Percentiles rank a stretch among this genome's conserved stretches.
Evolutionary conservation across 2,329 filamentous ascomycete genomes (phyloP).

Genomic region (Fusarium staphyleae): DNA sequence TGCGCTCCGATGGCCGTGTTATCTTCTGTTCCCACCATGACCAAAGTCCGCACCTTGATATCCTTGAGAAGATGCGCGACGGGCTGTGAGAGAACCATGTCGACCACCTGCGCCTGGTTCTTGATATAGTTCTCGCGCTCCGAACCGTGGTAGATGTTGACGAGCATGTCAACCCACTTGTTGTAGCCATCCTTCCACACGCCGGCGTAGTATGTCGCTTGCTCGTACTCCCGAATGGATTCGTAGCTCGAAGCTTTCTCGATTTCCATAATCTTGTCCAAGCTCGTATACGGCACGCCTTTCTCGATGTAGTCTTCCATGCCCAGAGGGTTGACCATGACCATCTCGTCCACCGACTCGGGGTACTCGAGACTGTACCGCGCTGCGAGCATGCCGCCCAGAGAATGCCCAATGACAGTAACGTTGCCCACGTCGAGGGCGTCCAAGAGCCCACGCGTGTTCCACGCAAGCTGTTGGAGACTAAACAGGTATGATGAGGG

Average conservation of each 20-base stretch:
- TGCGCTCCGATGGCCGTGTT: slow-evolving; percentile 62
- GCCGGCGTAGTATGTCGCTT: slow-evolving; percentile 56
- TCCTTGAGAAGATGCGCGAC: slow-evolving; percentile 58
- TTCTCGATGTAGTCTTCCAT: slow-evolving; percentile 61
- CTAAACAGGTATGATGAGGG: slow-evolving; percentile 59
- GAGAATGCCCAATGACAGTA: slow-evolving; percentile 61
- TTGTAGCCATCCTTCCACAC: slow-evolving; percentile 59
- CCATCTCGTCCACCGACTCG: slow-evolving; percentile 49
- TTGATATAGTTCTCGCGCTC: slow-evolving; percentile 52
- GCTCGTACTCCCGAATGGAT: slow-evolving; percentile 56
- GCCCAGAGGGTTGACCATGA: slow-evolving; percentile 60
- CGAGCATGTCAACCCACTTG: slow-evolving; percentile 62
- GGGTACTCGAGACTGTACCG: slow-evolving; percentile 61
- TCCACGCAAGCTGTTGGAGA: slow-evolving; percentile 58
- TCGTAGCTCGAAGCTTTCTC: slow-evolving; percentile 53
- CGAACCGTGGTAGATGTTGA: slow-evolving; percentile 57
- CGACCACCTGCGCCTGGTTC: slow-evolving; percentile 59
- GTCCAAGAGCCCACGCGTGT: slow-evolving; percentile 57
- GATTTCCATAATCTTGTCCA: slow-evolving; percentile 49
- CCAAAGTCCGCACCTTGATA: slow-evolving; percentile 54
- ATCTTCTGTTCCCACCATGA: slow-evolving; percentile 60
- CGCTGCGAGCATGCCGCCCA: slow-evolving; percentile 62
- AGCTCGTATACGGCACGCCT: slow-evolving; percentile 55
- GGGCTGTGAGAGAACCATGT: slow-evolving; percentile 62
- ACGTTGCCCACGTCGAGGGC: slow-evolving; percentile 52